Evolutionary conservation across 345 rosid genomes (phyloP), one percentile per base, ranked within the genome.

Genomic region (Brassica napus): DNA sequence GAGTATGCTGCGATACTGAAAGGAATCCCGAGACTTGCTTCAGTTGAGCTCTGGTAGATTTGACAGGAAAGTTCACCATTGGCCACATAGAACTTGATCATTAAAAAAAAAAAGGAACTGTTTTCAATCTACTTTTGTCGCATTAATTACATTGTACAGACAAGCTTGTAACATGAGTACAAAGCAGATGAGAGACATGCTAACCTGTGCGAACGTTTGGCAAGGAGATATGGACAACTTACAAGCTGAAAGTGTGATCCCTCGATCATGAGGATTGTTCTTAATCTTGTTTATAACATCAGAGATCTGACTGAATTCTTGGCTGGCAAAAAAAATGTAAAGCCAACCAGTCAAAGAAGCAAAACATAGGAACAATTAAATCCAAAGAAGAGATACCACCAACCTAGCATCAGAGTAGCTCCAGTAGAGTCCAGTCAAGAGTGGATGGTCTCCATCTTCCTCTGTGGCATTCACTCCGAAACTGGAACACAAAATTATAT

Each of bases 31-130:
- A 91, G 83, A 72, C 95, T 96, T 79, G 89, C 87, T 87, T 94
- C 98, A 31, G 87, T 90, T 77, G 95, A 92, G 49, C 90, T 89
- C 73, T 91, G 95, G 86, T 94, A 94, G 87, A 91, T 87, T 85
- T 92, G 97, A 81, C 98, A 92, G 1, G 98, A 94, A 73, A 94
- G 82, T 81, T 92, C 97, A 69, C 92, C 92, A 77, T 90, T 90
- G 61, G 95, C 92, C 55, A 91, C 95, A 80, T 92, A 89, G 78
- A 91, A 94, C 98, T 47, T 94, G 87, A 73, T 81, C 75, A 68
- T 49, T 0, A 35, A 9, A 74, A 21, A 42, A 42, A 67, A 44
- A 32, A 69, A 8, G 35, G 65, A 44, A 30, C 10, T 52, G 57
- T 62, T 23, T 77, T 69, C 60, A 6, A 2, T 32, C 49, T 8